Base-by-base conservation (phyloP, 768 basidiomycete species). In the Mycena metata region DNA sequence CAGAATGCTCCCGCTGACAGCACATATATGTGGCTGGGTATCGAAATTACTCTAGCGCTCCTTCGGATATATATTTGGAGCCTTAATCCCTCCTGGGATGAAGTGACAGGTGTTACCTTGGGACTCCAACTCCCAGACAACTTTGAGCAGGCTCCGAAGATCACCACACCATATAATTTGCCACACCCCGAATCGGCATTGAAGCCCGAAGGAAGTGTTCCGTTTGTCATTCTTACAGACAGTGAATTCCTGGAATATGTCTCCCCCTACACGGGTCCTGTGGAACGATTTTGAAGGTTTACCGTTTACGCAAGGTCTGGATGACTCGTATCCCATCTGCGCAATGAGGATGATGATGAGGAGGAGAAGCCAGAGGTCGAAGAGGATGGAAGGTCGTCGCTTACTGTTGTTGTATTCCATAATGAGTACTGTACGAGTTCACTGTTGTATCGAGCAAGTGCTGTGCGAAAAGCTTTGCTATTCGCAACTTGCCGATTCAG, bases 231-330 rank as follows among this genome's bases (percentile, higher is more conserved):
- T 41, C n/a, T 56, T 15, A 47, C 8, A 6, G 52, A 21, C 16
- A 39, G 16, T 3, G 2, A 15, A 2, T 64, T 64, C 33, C 26
- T 65, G 23, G 46, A 50, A 13, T 57, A 57, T 42, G 46, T 65
- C 4, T n/a, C 35, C 11, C 55, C 55, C 26, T 57, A 47, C n/a
- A 50, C 64, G 2, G 55, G 55, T 11, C 55, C 55, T 16, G 4
- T 50, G 13, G 55, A 65, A 26, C 54, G 55, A 30, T 65, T 57
- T 64, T n/a, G n/a, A n/a, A n/a, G n/a, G 30, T 30, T 3, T 30
- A 30, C 30, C 30, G 6, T 6, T 30, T 30, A 6, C 30, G 30
- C 3, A 30, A 30, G 30, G 30, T 30, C 30, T 30, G 30, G 30
- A 6, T 30, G 30, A 30, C 30, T 30, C 30, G 30, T 30, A 30